These are phyloP conservation scores for Exophiala sp. DNA, from an alignment of 2,329 filamentous ascomycete genomes.

Conservation along the genomic window DNA sequence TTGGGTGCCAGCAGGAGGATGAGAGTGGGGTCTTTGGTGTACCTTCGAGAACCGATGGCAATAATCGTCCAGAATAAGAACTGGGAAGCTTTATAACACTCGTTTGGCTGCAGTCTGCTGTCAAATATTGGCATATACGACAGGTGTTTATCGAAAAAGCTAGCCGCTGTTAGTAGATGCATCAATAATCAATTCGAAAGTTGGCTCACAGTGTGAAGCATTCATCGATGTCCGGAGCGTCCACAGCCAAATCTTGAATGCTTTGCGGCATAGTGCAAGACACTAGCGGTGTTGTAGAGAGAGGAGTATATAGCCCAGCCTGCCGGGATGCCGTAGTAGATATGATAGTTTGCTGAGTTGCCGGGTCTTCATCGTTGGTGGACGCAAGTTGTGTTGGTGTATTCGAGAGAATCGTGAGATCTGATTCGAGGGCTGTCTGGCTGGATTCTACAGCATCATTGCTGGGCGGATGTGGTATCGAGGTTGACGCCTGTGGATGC, in stretches of 20 bases:
- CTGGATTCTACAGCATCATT: no score
- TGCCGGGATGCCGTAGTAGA: no score
- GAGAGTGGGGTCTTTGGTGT: slow-evolving; percentile 50
- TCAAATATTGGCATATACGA: slow-evolving; percentile 62
- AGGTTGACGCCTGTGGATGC: no score
- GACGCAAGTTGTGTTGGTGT: no score
- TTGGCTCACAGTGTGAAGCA: slow-evolving; percentile 34
- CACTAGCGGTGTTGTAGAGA: no score
- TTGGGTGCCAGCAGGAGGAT: slow-evolving; percentile 45
- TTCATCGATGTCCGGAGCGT: slow-evolving; percentile 14
- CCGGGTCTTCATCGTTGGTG: no score
- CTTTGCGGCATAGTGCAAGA: slow-evolving; percentile 2
- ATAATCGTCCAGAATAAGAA: slow-evolving; percentile 65
- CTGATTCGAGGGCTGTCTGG: no score
- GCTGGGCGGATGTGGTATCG: no score
- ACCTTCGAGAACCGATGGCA: slow-evolving; percentile 59
- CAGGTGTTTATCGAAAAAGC: slow-evolving; percentile 60
- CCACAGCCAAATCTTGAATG: slow-evolving; percentile 8
- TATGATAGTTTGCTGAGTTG: no score
- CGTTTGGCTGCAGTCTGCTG: slow-evolving; percentile 48
- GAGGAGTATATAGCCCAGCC: no score
- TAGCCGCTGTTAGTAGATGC: neutral
- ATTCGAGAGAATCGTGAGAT: no score
- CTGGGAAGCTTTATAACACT: slow-evolving; percentile 56
- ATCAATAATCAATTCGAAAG: neutral